These are phyloP conservation scores for Solanum commersonii DNA, from an alignment of 257 asterid species.

Conservation along the genomic window DNA sequence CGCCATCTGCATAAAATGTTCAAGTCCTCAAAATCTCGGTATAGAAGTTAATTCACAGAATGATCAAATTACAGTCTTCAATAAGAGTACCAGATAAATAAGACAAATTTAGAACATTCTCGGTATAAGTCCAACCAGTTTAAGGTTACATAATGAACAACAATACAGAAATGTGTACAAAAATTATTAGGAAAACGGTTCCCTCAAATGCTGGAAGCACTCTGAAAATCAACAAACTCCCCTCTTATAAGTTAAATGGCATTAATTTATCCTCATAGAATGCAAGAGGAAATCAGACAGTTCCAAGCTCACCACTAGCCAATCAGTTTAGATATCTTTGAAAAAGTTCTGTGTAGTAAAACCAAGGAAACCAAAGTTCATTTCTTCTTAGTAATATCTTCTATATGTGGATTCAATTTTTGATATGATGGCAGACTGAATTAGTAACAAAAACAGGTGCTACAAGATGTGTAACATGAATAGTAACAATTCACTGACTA, in stretches of 20 bases:
- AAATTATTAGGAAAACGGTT: not conserved
- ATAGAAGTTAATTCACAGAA: not conserved
- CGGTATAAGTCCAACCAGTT: not conserved
- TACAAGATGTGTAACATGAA: not conserved
- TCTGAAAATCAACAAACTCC: not conserved
- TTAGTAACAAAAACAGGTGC: not conserved
- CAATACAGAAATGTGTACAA: not conserved
- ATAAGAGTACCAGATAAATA: not conserved
- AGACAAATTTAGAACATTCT: not conserved
- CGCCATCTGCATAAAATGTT: slow-evolving; percentile 10
- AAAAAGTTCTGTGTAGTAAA: not conserved
- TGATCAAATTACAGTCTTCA: not conserved
- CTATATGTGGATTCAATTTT: not conserved
- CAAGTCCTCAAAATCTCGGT: not conserved
- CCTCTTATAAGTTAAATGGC: not conserved
- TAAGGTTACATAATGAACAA: not conserved
- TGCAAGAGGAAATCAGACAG: not conserved
- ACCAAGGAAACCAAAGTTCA: not conserved
- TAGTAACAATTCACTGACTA: not conserved
- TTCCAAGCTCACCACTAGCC: not conserved
- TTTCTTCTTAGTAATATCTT: not conserved
- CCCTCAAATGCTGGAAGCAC: not conserved
- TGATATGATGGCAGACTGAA: not conserved
- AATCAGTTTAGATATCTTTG: not conserved
- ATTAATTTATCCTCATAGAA: not conserved